Base-by-base conservation (phyloP, 2,329 filamentous ascomycete genomes). In the Aurifilum marmelostoma region DNA sequence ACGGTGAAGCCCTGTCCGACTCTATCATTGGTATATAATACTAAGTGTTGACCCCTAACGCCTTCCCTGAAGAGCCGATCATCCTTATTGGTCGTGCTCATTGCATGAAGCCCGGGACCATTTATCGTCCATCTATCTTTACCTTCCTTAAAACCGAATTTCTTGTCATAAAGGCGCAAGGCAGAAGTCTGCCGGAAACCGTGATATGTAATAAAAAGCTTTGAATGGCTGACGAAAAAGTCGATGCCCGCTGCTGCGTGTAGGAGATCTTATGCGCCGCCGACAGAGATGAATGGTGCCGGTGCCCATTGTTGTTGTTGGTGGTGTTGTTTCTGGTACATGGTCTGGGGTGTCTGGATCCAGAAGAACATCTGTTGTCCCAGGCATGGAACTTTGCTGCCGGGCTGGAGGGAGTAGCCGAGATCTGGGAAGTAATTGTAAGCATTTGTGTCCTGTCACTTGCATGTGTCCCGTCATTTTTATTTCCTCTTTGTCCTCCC, bases 311-410 rank as follows among this genome's bases (percentile, higher is more conserved):
- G 39, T 52, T 67, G 59, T 24, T 61, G 66, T 39, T 34, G 34
- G 21, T 67, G 58, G 21, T 67, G 58, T 43, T 63, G 66, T 34
- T 34, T 41, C n/a, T 61, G 65, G 65, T 54, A 67, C 41, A 62
- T 54, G 16, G 62, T 54, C n/a, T 41, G 41, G 8, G 65, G 65
- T 14, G 65, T 24, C 24, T 50, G 56, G 18, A 65, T 58, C 63
- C 69, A 71, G 61, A 71, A 71, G 47, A 65, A 66, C 63, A 70
- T 69, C 59, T 70, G 69, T 39, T 71, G 67, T 47, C 67, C 69
- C 32, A 67, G 41, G 24, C 69, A 71, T 21, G 69, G 69, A n/a
- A 71, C 61, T 43, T 69, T 71, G 39, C 61, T 63, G 67, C 69
- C 67, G 62, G 64, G 54, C 21, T 71, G 60, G 41, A 66, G 60